Percentiles rank a stretch among this genome's conserved stretches.
phyloP scores from a whole-genome alignment of 2,329 filamentous ascomycete genomes.

The Diaporthe amygdali region DNA sequence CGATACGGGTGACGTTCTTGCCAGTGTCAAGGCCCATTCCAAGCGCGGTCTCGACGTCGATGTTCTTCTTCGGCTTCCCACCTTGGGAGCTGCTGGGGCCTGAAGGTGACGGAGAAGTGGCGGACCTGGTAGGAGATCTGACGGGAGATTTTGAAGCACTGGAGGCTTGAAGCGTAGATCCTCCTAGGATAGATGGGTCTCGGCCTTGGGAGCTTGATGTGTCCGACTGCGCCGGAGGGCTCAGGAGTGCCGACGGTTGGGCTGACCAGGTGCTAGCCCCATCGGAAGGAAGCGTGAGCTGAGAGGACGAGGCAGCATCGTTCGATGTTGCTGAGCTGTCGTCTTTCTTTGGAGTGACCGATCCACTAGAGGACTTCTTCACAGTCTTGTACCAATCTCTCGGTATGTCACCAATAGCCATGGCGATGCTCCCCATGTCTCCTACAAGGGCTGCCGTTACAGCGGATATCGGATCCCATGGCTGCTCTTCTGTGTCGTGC shows the following conservation, averaged over 20 bases:
- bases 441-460: slow-evolving; percentile 80
- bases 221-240: background rate
- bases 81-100: background rate
- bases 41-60: slow-evolving; percentile 23
- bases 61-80: background rate
- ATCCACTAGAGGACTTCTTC: slow-evolving; percentile 22
- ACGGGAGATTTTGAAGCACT: background rate
- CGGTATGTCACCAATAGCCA: slow-evolving; percentile 80
- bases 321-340: slow-evolving; percentile 4
- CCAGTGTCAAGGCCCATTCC: slow-evolving; percentile 57
- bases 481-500: slow-evolving; percentile 79
- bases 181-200: background rate
- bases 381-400: slow-evolving; percentile 56
- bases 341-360: slow-evolving; percentile 9
- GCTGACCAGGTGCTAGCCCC: slow-evolving; percentile 4
- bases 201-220: background rate
- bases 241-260: background rate
- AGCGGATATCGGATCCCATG: slow-evolving; percentile 79
- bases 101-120: background rate
- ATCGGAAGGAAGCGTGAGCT: slow-evolving; percentile 18
- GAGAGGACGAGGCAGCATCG: slow-evolving; percentile 10
- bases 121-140: background rate
- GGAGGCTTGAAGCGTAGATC: slow-evolving; percentile 4
- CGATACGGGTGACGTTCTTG: slow-evolving; percentile 73
- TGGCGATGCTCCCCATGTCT: slow-evolving; percentile 79